These are phyloP conservation scores for Micractinium conductrix DNA, from an alignment of 139 green algal genomes.

Conservation along the genomic window DNA sequence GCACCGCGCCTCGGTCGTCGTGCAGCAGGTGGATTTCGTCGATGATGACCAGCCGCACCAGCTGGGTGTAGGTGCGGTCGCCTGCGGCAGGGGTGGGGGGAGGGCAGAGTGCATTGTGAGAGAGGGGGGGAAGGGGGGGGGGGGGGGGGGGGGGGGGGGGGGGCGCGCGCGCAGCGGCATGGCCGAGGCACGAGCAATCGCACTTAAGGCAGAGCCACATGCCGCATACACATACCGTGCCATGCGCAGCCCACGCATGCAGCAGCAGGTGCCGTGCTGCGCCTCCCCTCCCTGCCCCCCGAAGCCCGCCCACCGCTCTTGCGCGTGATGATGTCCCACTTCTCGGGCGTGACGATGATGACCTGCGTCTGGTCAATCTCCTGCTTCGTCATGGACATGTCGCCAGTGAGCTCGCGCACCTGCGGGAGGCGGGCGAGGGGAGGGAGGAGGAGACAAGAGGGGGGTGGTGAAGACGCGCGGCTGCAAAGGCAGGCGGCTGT, in stretches of 20 bases:
- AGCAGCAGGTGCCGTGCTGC: too few relatives aligned
- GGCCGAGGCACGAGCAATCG: too few relatives aligned
- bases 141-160: too few relatives aligned
- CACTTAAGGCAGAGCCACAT: too few relatives aligned
- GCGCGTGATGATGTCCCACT: conserved; percentile 99
- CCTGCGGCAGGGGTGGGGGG: not conserved
- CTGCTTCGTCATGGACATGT: conserved; percentile 88
- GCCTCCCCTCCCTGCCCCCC: too few relatives aligned
- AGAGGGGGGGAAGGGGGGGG: too few relatives aligned
- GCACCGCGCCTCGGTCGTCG: conserved; percentile 92
- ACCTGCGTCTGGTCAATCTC: conserved; percentile 95
- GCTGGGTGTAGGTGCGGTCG: conserved; percentile 85
- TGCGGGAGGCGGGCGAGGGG: not conserved
- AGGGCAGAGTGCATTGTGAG: not conserved
- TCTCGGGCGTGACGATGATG: conserved; percentile 99
- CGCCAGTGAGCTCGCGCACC: conserved; percentile 90
- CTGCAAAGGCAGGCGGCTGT: not conserved
- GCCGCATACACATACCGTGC: too few relatives aligned
- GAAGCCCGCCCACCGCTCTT: conserved; percentile 88
- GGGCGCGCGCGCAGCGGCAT: too few relatives aligned
- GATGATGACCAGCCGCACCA: conserved; percentile 96
- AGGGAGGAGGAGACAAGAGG: not conserved
- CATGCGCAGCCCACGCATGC: too few relatives aligned
- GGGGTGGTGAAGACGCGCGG: not conserved
- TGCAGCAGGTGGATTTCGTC: conserved; percentile 99